Base-by-base conservation (phyloP, 2,329 filamentous ascomycete genomes). In the Purpureocillium lavendulum region DNA sequence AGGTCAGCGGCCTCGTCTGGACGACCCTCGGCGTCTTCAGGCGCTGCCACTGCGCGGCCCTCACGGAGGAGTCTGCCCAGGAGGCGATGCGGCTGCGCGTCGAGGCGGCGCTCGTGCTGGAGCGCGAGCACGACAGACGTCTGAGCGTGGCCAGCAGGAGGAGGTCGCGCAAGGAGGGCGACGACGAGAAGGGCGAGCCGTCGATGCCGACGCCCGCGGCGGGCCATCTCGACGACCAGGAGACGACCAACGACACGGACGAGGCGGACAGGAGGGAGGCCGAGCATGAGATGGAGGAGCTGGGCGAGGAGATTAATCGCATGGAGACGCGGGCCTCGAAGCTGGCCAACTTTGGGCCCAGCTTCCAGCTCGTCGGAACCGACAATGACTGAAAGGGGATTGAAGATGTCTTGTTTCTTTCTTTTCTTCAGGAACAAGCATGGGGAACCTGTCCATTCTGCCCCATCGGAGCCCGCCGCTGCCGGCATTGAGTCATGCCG, bases 11-110 rank as follows among this genome's bases (percentile, higher is more conserved):
- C 4, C 32, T 42, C 12, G 31, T 46, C 33, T 38, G 38, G 34
- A 46, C 45, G 2, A n/a, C 10, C 7, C 28, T 47, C 8, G 45
- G 45, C 16, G 45, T 42, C 6, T 47, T 44, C 37, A 46, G 37
- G 35, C 39, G 45, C 18, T 45, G 41, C 9, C 45, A 47, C 32
- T 33, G 34, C 28, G 36, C 45, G 9, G 39, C 44, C 35, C 29
- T 47, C 21, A 30, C 42, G n/a, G 45, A 47, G 12, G 45, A 47
- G n/a, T 37, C 43, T 12, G 30, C 38, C 11, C 35, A 40, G 17
- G 38, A 45, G 36, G 45, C 43, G n/a, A 40, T 44, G 35, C 30
- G 31, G 17, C 11, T 46, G 33, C 42, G 39, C 15, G 35, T 41
- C 18, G 40, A 39, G 28, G 42, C 43, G 15, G 35, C 33, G 26